These are phyloP conservation scores for Bacterosira constricta DNA, from an alignment of 108 stramenopile species.

Conservation along the genomic window DNA sequence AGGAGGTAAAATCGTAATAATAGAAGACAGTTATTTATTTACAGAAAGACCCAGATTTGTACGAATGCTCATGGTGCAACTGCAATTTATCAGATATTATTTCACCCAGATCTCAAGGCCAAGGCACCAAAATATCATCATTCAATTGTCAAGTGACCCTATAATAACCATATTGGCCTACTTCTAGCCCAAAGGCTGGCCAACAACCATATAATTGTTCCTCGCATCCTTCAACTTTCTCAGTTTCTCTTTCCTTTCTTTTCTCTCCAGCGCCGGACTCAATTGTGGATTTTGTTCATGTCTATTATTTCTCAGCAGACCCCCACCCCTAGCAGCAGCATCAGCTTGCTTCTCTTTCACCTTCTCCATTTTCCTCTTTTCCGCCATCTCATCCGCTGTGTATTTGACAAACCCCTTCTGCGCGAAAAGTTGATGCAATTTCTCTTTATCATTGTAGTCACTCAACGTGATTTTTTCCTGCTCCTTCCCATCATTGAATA, in stretches of 20 bases:
- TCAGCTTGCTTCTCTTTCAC: neutral
- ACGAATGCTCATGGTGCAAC: no score
- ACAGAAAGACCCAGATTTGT: no score
- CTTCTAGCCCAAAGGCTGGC: neutral
- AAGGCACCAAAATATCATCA: conserved; percentile 21
- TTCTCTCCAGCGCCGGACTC: neutral
- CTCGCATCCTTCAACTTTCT: neutral
- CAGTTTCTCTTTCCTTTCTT: neutral
- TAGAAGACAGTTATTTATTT: neutral
- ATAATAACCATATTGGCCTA: neutral
- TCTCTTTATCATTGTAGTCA: conserved; percentile 39
- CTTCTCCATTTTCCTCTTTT: neutral
- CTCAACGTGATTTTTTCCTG: conserved; percentile 34
- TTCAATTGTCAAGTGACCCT: conserved; percentile 1
- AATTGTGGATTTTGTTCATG: neutral
- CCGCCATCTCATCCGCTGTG: conserved; percentile 20
- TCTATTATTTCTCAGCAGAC: neutral
- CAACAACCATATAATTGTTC: neutral
- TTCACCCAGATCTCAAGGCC: no score
- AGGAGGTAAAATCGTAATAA: neutral
- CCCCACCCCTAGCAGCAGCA: no score
- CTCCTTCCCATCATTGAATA: conserved; percentile 50
- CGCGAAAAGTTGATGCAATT: conserved; percentile 33
- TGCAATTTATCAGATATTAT: conserved; percentile 11
- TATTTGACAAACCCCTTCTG: conserved; percentile 43